Evolutionary conservation across 371 early-diverging fungal species (phyloP).

Genomic region (Mortierella sp.): DNA sequence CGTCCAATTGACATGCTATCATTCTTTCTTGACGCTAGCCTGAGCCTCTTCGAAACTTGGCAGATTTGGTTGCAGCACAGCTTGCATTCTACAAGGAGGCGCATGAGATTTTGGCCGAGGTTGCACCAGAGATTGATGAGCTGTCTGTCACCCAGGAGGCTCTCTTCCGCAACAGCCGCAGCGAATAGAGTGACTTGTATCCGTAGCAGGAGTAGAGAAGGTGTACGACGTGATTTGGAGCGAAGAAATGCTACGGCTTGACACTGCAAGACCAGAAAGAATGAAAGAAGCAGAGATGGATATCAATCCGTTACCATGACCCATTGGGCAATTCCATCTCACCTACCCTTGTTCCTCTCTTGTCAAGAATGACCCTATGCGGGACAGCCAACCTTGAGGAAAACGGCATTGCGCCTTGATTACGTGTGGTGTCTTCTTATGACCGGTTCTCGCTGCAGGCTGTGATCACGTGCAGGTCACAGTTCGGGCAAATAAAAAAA

Average conservation of each 20-base stretch:
- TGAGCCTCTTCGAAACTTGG: conserved; percentile 84
- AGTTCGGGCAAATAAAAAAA: not conserved
- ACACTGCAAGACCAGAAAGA: not conserved
- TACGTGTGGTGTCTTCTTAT: too few species aligned
- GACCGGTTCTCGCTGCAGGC: too few species aligned
- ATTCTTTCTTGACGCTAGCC: conserved; percentile 63
- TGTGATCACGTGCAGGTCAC: too few species aligned
- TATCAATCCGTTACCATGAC: too few species aligned
- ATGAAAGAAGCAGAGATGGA: too few species aligned
- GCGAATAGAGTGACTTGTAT: conserved; percentile 53
- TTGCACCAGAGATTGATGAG: conserved; percentile 93
- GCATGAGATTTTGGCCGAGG: conserved; percentile 77
- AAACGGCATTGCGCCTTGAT: too few species aligned
- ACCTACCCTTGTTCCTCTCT: too few species aligned
- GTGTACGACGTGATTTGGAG: not conserved
- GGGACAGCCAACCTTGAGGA: too few species aligned
- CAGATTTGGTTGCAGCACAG: conserved; percentile 89
- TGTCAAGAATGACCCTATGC: too few species aligned
- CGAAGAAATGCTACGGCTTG: not conserved
- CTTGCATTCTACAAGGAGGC: conserved; percentile 86
- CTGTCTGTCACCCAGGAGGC: conserved; percentile 92
- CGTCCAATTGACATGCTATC: not conserved
- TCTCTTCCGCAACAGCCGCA: conserved; percentile 73
- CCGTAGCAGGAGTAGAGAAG: too few species aligned
- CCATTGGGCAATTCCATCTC: too few species aligned